Evolutionary conservation across 1,139 yeast species (phyloP), one percentile per base, ranked within the genome.

Genomic region (Geotrichum fermentans): DNA sequence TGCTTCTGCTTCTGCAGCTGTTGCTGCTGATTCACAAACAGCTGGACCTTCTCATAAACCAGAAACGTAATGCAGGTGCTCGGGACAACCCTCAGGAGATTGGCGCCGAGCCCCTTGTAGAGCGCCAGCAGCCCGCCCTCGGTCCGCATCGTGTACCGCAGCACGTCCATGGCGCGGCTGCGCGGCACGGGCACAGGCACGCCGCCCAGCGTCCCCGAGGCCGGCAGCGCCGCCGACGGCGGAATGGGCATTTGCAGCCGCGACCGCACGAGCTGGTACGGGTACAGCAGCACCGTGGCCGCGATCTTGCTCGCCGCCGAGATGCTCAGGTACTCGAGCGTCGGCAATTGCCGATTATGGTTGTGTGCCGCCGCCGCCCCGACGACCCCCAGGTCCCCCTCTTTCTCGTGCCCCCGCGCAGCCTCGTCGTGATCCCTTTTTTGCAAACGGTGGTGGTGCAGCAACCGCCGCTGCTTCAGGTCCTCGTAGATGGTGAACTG

Each of bases 401-500:
- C 28, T 16, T 13, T 18, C 3, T 24, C 21, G 30, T 22, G 8
- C 4, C 16, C 22, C 33, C 14, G 10, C 6, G 28, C 28, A 10
- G 28, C 6, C 28, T 24, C 28, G 6, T 24, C 8, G n/a, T n/a
- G n/a, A n/a, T n/a, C n/a, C n/a, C n/a, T n/a, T 24, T 24, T 10
- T 24, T 43, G 28, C 10, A 53, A 43, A 16, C 52, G 49, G 28
- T 66, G 57, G 52, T 59, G 57, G 26, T 61, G 61, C 64, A 86
- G 88, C 47, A 86, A 60, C 21, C 85, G 51, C 5, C 49, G 47
- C 13, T 39, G 17, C 22, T 51, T 51, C 4, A 51, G 17, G 22
- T 51, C 78, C 59, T 90, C 97, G 62, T 92, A 92, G 22, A 88
- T 69, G 16, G 95, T 79, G 61, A 92, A 83, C 60, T 94, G 96